phyloP scores from a whole-genome alignment of 257 asterid genomes.

The Thymus quinquecostatus region DNA sequence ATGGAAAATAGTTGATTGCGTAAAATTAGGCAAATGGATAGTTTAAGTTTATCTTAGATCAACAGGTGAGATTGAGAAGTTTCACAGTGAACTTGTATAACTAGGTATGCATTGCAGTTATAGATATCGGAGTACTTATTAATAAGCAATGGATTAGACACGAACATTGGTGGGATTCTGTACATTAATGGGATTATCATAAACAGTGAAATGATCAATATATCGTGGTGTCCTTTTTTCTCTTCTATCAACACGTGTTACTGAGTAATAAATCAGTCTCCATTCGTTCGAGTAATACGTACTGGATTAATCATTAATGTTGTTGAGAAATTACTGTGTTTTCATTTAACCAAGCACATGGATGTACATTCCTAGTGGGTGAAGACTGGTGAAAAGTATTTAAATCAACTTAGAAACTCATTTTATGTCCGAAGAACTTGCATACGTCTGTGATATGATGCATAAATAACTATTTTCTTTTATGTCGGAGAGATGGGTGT shows the following conservation, averaged over 20 bases:
- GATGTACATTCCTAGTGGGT: background rate
- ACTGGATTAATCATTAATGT: background rate
- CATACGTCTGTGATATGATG: background rate
- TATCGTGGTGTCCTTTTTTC: too few species aligned
- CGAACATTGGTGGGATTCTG: background rate
- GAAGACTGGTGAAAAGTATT: background rate
- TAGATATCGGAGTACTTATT: background rate
- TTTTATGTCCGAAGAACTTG: background rate
- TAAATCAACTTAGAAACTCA: background rate
- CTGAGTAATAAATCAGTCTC: background rate
- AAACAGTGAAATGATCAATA: too few species aligned
- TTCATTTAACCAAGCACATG: background rate
- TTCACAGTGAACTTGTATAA: background rate
- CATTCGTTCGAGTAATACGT: background rate
- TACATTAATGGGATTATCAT: too few species aligned
- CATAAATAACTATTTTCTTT: too few species aligned
- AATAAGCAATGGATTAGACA: background rate
- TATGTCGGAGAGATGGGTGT: too few species aligned
- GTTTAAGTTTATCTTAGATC: background rate
- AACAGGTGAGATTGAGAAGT: background rate
- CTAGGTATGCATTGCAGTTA: slow-evolving; percentile 13
- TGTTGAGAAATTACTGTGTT: background rate
- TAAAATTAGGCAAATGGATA: too few species aligned
- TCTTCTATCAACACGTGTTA: too few species aligned
- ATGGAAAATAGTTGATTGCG: background rate